phyloP scores from a whole-genome alignment of 768 basidiomycete genomes.

The Pleurotus cornucopiae region DNA sequence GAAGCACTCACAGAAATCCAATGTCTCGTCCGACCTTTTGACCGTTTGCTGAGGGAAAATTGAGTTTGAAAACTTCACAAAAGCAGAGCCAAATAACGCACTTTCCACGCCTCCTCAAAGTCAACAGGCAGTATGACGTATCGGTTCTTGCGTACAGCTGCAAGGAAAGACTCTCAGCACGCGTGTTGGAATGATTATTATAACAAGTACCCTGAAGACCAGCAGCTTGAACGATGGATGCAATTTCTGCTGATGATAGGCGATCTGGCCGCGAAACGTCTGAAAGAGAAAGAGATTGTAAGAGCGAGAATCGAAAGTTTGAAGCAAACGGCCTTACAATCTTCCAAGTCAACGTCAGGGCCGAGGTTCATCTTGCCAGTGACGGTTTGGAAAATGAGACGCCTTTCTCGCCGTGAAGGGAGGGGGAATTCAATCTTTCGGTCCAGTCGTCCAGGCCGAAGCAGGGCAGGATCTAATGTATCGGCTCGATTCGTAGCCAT shows the following conservation, averaged over 20 bases:
- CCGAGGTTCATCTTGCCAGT: slow-evolving; percentile 97
- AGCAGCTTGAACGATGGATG: slow-evolving; percentile 94
- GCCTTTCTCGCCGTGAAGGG: slow-evolving; percentile 91
- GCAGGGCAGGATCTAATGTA: slow-evolving; percentile 94
- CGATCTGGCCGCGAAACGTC: slow-evolving; percentile 97
- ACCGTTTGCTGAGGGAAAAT: slow-evolving; percentile 77
- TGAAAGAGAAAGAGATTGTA: slow-evolving; percentile 24
- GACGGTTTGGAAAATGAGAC: slow-evolving; percentile 96
- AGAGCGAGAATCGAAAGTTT: slow-evolving; percentile 7
- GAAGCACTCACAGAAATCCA: slow-evolving; percentile 82
- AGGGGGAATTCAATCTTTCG: slow-evolving; percentile 98
- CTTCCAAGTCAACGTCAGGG: slow-evolving; percentile 96
- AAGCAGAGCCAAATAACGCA: slow-evolving; percentile 63
- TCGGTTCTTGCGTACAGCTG: slow-evolving; percentile 96
- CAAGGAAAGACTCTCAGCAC: slow-evolving; percentile 7
- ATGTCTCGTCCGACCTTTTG: slow-evolving; percentile 94
- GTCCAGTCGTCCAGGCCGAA: slow-evolving; percentile 96
- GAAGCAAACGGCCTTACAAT: slow-evolving; percentile 60
- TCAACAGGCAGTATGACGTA: slow-evolving; percentile 96
- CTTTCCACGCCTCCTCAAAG: slow-evolving; percentile 99
- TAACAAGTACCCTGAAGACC: slow-evolving; percentile 81
- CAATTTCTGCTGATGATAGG: slow-evolving; percentile 92
- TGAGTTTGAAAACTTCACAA: slow-evolving; percentile 28
- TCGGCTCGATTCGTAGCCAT: slow-evolving; percentile 99
- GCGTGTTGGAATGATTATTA: neutral